These are phyloP conservation scores for Penicillium soppii DNA, from an alignment of 495 filamentous ascomycete species.

Conservation along the genomic window DNA sequence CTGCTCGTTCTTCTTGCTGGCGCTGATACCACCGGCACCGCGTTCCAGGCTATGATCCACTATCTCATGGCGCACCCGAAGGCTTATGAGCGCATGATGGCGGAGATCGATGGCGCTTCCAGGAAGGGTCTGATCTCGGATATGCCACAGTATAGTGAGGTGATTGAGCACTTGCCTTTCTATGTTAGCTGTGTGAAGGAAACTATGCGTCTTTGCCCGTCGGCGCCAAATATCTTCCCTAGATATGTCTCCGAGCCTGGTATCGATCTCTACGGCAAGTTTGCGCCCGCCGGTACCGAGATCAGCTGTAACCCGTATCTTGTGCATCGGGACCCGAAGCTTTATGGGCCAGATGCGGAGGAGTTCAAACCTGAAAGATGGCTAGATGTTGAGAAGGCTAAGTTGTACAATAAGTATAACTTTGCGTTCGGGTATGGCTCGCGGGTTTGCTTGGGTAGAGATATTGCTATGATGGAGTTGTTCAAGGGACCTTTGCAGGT, in stretches of 20 bases:
- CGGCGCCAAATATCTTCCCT: constrained; percentile 48
- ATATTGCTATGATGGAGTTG: constrained; percentile 58
- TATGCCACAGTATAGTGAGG: constrained; percentile 43
- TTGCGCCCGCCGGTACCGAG: constrained; percentile 57
- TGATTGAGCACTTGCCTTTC: constrained; percentile 45
- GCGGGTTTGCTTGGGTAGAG: constrained; percentile 52
- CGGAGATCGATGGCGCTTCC: constrained; percentile 54
- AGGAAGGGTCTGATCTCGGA: constrained; percentile 36
- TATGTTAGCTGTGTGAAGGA: constrained; percentile 52
- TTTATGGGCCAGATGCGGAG: constrained; percentile 52
- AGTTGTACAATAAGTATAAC: constrained; percentile 50
- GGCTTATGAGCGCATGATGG: constrained; percentile 53
- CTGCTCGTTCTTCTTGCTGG: constrained; percentile 58
- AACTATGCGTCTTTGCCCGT: constrained; percentile 53
- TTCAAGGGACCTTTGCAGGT: constrained; percentile 53
- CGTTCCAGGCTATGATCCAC: constrained; percentile 53
- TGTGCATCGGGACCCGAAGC: constrained; percentile 46
- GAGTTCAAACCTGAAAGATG: constrained; percentile 36
- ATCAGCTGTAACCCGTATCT: constrained; percentile 56
- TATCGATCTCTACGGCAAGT: constrained; percentile 50
- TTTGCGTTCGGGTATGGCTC: constrained; percentile 56
- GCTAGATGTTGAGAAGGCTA: constrained; percentile 44
- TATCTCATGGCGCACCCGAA: constrained; percentile 48
- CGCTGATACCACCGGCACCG: constrained; percentile 62
- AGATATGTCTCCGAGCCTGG: constrained; percentile 51